phyloP scores from a whole-genome alignment of 2,329 filamentous ascomycete genomes.

The Colletotrichum costaricense region DNA sequence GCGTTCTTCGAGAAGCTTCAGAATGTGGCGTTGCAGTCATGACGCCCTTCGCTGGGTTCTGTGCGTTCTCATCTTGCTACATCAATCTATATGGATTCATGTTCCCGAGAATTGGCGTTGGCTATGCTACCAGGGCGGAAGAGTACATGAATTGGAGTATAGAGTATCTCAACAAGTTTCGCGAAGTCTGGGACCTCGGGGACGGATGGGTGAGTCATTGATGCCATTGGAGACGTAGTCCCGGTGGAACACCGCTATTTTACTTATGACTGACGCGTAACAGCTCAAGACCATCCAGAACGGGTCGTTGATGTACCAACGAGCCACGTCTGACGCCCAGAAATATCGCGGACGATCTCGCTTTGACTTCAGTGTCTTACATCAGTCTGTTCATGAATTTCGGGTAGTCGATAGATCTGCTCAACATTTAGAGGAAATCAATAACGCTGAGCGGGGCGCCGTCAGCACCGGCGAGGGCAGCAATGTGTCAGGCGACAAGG shows the following conservation, averaged over 20 bases:
- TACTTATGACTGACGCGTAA: neutral
- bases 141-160: constrained; percentile 40
- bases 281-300: constrained; percentile 36
- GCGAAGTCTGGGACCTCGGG: constrained; percentile 43
- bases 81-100: constrained; percentile 52
- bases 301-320: constrained; percentile 42
- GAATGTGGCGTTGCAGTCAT: constrained; percentile 49
- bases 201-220: constrained; percentile 42
- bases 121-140: constrained; percentile 41
- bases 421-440: constrained; percentile 44
- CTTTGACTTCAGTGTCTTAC: constrained; percentile 43
- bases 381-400: constrained; percentile 46
- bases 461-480: neutral
- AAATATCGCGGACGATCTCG: constrained; percentile 42
- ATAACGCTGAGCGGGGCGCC: constrained; percentile 38
- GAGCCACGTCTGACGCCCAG: constrained; percentile 38
- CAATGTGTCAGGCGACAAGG: neutral
- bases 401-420: constrained; percentile 45
- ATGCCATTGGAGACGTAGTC: neutral
- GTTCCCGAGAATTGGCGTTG: constrained; percentile 55
- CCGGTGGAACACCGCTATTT: neutral
- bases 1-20: constrained; percentile 49
- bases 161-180: constrained; percentile 42
- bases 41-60: constrained; percentile 58
- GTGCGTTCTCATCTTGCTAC: constrained; percentile 56